Evolutionary conservation across 2,329 filamentous ascomycete species (phyloP).

Genomic region (Ramichloridium luteum): DNA sequence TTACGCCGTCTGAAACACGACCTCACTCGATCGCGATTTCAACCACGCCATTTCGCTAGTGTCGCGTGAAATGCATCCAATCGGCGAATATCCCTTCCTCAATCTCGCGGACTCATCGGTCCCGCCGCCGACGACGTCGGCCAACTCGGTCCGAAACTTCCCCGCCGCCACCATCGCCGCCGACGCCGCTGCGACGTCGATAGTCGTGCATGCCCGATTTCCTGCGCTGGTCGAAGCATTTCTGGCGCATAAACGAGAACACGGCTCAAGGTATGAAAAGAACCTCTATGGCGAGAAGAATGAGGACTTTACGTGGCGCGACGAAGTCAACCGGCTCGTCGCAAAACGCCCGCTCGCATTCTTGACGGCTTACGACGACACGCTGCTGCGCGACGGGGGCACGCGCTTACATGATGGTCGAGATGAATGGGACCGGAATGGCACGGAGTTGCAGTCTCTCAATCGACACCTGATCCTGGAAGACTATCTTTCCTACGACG

Average conservation of each 20-base stretch:
- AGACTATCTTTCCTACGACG: constrained; percentile 24
- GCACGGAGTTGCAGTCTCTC: no score
- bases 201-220: constrained; percentile 21
- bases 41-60: no score
- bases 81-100: no score
- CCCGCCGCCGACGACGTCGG: no score
- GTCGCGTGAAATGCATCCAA: no score
- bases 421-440: constrained; percentile 20
- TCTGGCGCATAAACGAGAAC: constrained; percentile 19
- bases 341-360: constrained; percentile 21
- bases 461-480: no score
- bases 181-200: constrained; percentile 18
- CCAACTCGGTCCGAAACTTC: constrained; percentile 19
- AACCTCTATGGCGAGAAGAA: constrained; percentile 16
- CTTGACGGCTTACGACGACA: constrained; percentile 17
- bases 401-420: constrained; percentile 3
- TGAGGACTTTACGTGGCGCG: constrained; percentile 12
- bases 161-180: constrained; percentile 7
- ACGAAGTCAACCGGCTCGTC: constrained; percentile 19
- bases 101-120: no score
- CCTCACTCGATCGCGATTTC: no score
- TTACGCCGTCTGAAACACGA: no score
- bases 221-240: constrained; percentile 17
- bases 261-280: constrained; percentile 19
- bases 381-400: constrained; percentile 18